Base-by-base conservation (phyloP, 352 stramenopile species). In the Phytophthora quininea region DNA sequence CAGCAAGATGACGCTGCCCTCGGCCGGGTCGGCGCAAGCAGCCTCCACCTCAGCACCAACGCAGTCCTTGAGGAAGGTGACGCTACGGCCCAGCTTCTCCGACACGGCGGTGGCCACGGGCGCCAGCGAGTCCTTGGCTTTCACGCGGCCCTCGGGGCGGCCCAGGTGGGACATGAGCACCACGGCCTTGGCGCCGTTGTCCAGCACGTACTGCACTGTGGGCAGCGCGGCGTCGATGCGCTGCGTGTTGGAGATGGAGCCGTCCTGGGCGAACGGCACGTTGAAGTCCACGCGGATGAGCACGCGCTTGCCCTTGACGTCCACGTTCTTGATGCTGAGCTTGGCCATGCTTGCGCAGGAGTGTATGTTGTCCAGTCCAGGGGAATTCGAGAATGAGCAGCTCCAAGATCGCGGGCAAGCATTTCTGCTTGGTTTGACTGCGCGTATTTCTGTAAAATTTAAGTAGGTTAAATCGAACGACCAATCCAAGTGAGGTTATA, bases 261-360 rank as follows among this genome's bases (percentile, higher is more conserved):
- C 98, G 75, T 97, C 92, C 29, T 51, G 48, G 15, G 88, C 80
- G 69, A 99, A 98, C 14, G 98, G 98, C 43, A 99, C 98, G 80
- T 99, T 99, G 67, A 99, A 98, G 88, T 99, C 98, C 63, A 98
- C 98, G 74, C 98, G 95, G 62, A 99, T 97, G 59, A 99, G 90
- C 62, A 99, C 97, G 79, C 97, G 98, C 88, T 99, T 98, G 84
- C 91, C 96, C 80, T 97, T 95, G 60, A 98, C 84, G 73, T 98
- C 93, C 54, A 95, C 89, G 70, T 98, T 96, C 70, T 96, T 88
- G 69, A 99, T 88, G 73, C 84, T 94, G 65, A 94, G 80, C 73
- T 96, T 96, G 55, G 84, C 72, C 88, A 96, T 95, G 12, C 42
- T 88, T 35, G 32, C 24, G 48, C 29, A 24, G 60, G 58, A 54